These are phyloP conservation scores for Astrothelium subdiscretum DNA, from an alignment of 495 filamentous ascomycete species.

Conservation along the genomic window DNA sequence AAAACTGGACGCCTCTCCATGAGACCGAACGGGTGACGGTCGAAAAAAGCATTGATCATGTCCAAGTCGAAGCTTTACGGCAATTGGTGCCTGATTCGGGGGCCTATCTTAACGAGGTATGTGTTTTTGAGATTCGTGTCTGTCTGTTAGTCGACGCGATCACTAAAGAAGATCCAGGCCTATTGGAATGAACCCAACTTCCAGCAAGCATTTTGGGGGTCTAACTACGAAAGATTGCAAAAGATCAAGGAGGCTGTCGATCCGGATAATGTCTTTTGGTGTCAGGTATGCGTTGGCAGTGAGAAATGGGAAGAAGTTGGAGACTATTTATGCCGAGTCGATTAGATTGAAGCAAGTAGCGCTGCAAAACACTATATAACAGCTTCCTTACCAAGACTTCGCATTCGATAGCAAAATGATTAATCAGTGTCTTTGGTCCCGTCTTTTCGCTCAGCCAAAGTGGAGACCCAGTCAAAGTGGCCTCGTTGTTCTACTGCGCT, in stretches of 20 bases:
- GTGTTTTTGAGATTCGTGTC: neutral
- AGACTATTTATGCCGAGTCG: neutral
- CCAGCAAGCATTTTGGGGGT: slow-evolving; percentile 3
- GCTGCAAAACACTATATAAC: too few relatives aligned
- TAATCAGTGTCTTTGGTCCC: too few relatives aligned
- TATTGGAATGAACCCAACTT: slow-evolving; percentile 3
- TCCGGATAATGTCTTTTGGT: slow-evolving; percentile 4
- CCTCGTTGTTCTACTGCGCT: too few relatives aligned
- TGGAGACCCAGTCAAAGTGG: too few relatives aligned
- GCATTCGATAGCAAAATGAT: too few relatives aligned
- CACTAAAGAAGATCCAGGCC: neutral
- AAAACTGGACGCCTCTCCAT: neutral
- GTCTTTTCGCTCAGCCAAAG: too few relatives aligned
- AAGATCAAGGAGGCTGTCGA: slow-evolving; percentile 2
- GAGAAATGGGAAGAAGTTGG: neutral
- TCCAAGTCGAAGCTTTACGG: neutral
- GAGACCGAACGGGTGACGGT: neutral
- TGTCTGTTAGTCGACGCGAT: neutral
- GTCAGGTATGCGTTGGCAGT: slow-evolving; percentile 3
- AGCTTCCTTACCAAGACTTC: too few relatives aligned
- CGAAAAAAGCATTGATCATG: neutral
- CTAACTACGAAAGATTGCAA: neutral
- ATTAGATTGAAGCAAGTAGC: too few relatives aligned
- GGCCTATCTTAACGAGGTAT: neutral
- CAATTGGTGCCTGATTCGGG: neutral